Evolutionary conservation across 1,284 basidiomycete genomes (phyloP), one percentile per base, ranked within the genome.

Genomic region (Marasmius tenuissimus): DNA sequence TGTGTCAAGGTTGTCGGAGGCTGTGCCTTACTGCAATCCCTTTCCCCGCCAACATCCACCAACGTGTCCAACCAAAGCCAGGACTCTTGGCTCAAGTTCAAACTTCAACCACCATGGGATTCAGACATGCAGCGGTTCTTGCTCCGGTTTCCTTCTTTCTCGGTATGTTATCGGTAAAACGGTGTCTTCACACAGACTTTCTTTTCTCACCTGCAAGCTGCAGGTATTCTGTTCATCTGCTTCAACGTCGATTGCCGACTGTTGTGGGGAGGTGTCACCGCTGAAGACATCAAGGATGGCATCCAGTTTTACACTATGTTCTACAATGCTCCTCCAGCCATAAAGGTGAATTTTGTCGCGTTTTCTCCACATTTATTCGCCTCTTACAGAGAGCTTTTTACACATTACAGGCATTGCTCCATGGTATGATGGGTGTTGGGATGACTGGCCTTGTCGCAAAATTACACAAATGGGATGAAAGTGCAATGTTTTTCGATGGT

Each of bases 401-500:
- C 20, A 57, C 45, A 59, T 40, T 18, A 14, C 67, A 94, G 93
- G 91, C 91, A 0, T 79, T 96, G 56, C 80, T 96, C 65, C 94
- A 96, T 74, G 90, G 85, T 42, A 86, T 95, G 72, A 83, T 94
- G 61, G 89, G 84, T 16, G 79, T 94, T 8, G 91, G 92, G 16
- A 72, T 96, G 50, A 67, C 90, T 34, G 88, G 88, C 4, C 79
- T 94, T 59, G 70, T 94, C 14, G 81, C 85, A 59, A 96, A 96
- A 75, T 79, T 96, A 63, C 82, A 91, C 75, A 84, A 81, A 66
- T 96, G 94, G 93, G 88, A 88, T 72, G 94, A 96, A 70, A 93
- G 90, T 68, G 94, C 94, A 14, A 85, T 95, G 78, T 94, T 93
- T 79, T 97, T 97, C 72, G 94, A 96, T 74, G 94, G 94, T 42